Evolutionary conservation across 352 stramenopile species (phyloP), one percentile per base, ranked within the genome.

Genomic region (Vaucheria bursata): DNA sequence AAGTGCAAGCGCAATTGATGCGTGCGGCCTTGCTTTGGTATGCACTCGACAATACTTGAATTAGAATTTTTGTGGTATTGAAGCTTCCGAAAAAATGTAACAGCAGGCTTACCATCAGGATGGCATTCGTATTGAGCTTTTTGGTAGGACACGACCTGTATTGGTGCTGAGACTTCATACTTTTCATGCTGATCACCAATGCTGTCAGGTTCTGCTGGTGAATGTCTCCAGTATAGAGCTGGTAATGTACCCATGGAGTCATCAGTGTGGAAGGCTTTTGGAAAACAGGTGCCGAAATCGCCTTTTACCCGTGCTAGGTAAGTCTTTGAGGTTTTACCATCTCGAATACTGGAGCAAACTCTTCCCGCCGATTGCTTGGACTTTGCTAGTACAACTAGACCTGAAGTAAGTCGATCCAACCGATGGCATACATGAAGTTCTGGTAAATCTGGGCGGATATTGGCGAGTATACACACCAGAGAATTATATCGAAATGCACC

Each of bases 1-100:
- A 98, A 86, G 76, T 99, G 95, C 29, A 98, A 84, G 8, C 95
- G 91, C 79, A 99, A 97, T 85, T 99, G 95, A 86, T 99, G 95
- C 34, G 94, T 98, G 70, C 95, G 88, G 59, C 95, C 95, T 2
- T 95, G 98, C 49, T 94, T 86, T 1, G 94, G 94, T 73, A 95
- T 92, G 84, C 91, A 96, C 71, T 96, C 75, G 25, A 98, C 86
- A 49, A 98, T 76, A 40, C 91, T 93, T 8, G 91, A 95, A 33
- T 81, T 75, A 3, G 86, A 80, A 18, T 12, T 2, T 5, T 37
- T 87, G 71, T 91, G 86, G 36, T 81, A 79, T 0, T 74, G 78
- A 25, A 92, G 74, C 66, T 91, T 83, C 7, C 83, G 82, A 37
- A 96, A 83, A 32, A 88, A 79, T 33, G 91, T 95, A 78, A 90